Conservation (phyloP, 495 filamentous ascomycete species). For the Evansstolkia leycettana region DNA sequence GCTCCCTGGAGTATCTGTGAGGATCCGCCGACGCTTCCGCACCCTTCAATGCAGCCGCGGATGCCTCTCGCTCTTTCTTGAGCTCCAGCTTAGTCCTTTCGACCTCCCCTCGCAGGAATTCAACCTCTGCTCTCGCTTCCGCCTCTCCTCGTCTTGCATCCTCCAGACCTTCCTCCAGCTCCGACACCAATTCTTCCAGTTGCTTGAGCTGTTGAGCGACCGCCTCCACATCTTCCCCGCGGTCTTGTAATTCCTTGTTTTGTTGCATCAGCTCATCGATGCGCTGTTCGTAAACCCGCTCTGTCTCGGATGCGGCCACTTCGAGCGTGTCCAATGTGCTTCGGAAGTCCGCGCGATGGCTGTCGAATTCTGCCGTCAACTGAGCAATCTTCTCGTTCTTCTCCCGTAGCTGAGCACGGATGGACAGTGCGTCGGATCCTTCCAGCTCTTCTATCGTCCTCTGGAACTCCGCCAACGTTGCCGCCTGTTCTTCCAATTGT, state of each 20-base stretch:
- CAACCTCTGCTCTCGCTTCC: conserved; percentile 89
- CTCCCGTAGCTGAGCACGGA: conserved; percentile 75
- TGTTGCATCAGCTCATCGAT: conserved; percentile 84
- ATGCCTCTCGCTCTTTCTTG: conserved; percentile 79
- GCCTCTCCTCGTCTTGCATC: conserved; percentile 94
- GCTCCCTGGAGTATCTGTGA: conserved; percentile 47
- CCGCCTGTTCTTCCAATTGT: conserved; percentile 77
- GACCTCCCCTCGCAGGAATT: conserved; percentile 91
- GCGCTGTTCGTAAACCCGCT: conserved; percentile 90
- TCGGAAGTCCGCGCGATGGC: conserved; percentile 88
- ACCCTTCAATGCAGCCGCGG: conserved; percentile 47
- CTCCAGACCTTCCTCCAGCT: conserved; percentile 92
- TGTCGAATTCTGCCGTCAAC: conserved; percentile 89
- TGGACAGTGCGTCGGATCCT: conserved; percentile 60
- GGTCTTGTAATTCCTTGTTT: conserved; percentile 66
- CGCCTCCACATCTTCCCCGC: conserved; percentile 78
- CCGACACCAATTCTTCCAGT: conserved; percentile 88
- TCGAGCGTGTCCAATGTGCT: conserved; percentile 95
- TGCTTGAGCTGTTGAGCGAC: conserved; percentile 88
- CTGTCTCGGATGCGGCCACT: conserved; percentile 90
- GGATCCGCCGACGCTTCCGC: conserved; percentile 37
- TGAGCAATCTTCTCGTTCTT: conserved; percentile 93
- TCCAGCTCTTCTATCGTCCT: conserved; percentile 47
- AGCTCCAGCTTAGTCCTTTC: conserved; percentile 87
- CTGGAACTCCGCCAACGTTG: conserved; percentile 55